A percentile compares a stretch with the other conserved stretches of the same genome.
These are phyloP conservation scores for Aspergillus hiratsukae DNA, from an alignment of 2,329 filamentous ascomycete genomes.

Conservation along the genomic window DNA sequence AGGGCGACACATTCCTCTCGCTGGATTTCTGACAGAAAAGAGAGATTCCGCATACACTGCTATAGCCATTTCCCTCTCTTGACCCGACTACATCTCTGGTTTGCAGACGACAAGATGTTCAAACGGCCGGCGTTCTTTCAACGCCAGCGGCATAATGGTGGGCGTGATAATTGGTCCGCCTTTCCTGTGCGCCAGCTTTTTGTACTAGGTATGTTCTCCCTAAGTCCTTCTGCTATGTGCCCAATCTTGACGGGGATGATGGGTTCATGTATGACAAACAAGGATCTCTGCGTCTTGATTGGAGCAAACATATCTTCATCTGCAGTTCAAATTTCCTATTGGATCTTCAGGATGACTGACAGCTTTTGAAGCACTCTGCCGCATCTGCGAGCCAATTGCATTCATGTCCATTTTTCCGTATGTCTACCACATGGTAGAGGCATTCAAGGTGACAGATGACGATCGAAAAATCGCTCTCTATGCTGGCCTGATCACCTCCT, in stretches of 20 bases:
- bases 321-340: neutral
- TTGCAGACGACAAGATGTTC: conserved; percentile 24
- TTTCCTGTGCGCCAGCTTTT: conserved; percentile 58
- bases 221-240: conserved; percentile 19
- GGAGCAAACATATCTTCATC: neutral
- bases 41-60: conserved; percentile 8
- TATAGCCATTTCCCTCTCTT: neutral
- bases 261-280: conserved; percentile 5
- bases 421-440: conserved; percentile 94
- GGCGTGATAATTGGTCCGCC: conserved; percentile 32
- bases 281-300: neutral
- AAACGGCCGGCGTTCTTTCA: conserved; percentile 31
- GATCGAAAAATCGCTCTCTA: conserved; percentile 81
- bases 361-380: conserved; percentile 65
- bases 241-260: conserved; percentile 12
- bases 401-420: conserved; percentile 99
- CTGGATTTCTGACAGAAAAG: conserved; percentile 15
- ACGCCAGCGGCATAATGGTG: conserved; percentile 26
- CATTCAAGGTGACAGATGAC: conserved; percentile 78
- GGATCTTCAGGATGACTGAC: conserved; percentile 12
- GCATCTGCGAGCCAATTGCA: conserved; percentile 96
- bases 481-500: conserved; percentile 91
- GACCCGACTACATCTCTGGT: neutral
- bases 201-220: conserved; percentile 37
- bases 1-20: conserved; percentile 23